Evolutionary conservation across 2,329 filamentous ascomycete species (phyloP).

Genomic region (Didymella sp.): DNA sequence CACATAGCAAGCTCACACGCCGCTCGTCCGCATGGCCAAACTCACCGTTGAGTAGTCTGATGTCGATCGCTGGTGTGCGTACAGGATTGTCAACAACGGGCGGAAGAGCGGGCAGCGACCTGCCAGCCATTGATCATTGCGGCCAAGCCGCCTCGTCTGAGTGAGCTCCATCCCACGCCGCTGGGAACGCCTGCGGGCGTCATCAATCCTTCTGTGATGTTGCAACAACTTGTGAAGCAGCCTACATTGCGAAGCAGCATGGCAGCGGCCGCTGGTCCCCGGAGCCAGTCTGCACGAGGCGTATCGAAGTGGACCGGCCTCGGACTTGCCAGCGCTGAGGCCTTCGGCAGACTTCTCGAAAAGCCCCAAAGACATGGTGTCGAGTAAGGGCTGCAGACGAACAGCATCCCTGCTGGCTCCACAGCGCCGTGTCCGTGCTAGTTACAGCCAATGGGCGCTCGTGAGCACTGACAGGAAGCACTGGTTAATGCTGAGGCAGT

Average conservation of each 20-base stretch:
- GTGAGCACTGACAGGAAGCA: conserved; percentile 28
- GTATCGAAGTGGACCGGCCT: conserved; percentile 19
- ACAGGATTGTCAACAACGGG: conserved; percentile 29
- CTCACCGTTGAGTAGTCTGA: conserved; percentile 23
- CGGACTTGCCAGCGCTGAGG: conserved; percentile 24
- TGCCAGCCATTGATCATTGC: conserved; percentile 17
- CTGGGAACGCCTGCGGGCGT: conserved; percentile 23
- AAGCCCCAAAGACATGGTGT: conserved; percentile 34
- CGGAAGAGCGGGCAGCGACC: conserved; percentile 30
- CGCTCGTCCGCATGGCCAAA: conserved; percentile 14
- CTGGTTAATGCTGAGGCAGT: conserved; percentile 43
- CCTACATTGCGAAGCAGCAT: not conserved
- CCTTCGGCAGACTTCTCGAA: conserved; percentile 35
- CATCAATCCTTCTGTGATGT: not conserved
- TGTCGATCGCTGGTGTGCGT: conserved; percentile 29
- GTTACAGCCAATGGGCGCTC: conserved; percentile 36
- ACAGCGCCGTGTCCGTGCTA: conserved; percentile 35
- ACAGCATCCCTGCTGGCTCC: conserved; percentile 29
- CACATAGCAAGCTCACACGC: conserved; percentile 10
- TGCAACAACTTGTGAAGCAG: conserved; percentile 6
- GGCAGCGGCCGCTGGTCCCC: conserved; percentile 6
- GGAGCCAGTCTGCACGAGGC: conserved; percentile 9
- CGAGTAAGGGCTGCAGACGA: conserved; percentile 38
- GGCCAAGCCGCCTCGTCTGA: conserved; percentile 31
- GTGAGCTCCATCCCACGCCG: conserved; percentile 31